Evolutionary conservation across 2,329 filamentous ascomycete genomes (phyloP).

Genomic region (Cadophora gregata): DNA sequence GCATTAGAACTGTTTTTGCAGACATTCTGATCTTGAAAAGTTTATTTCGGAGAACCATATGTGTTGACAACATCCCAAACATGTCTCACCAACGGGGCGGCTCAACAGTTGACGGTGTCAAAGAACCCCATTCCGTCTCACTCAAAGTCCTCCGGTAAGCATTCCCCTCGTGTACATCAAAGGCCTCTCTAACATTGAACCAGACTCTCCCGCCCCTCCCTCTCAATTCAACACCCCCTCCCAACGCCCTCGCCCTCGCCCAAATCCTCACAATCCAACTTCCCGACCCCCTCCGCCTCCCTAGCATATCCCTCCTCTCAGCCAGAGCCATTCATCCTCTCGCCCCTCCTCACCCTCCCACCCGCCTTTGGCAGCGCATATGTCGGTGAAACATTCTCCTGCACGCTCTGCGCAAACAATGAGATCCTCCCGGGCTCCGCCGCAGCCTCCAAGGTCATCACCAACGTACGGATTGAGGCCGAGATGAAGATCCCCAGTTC

Average conservation of each 20-base stretch:
- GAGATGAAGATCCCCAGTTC: constrained; percentile 92
- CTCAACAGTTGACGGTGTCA: constrained; percentile 49
- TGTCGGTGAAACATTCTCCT: constrained; percentile 93
- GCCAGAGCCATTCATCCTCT: constrained; percentile 57
- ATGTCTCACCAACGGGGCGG: constrained; percentile 44
- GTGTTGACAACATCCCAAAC: constrained; percentile 28
- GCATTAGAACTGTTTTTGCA: no score
- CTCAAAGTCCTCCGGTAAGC: constrained; percentile 74
- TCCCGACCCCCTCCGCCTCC: constrained; percentile 60
- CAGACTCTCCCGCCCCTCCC: constrained; percentile 82
- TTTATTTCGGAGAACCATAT: constrained; percentile 16
- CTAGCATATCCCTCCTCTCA: constrained; percentile 70
- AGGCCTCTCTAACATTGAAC: constrained; percentile 21
- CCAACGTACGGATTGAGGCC: constrained; percentile 81
- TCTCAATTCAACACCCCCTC: constrained; percentile 72
- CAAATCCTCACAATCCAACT: constrained; percentile 51
- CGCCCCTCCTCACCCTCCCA: constrained; percentile 78
- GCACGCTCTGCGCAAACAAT: constrained; percentile 95
- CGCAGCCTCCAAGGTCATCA: constrained; percentile 57
- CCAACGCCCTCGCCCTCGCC: constrained; percentile 55
- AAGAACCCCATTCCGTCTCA: constrained; percentile 80
- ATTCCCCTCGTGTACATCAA: neutral
- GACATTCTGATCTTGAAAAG: neutral
- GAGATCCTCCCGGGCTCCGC: constrained; percentile 60
- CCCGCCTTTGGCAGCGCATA: constrained; percentile 93